Evolutionary conservation across 768 basidiomycete genomes (phyloP).

Genomic region (Tylopilus rubrobrunneus): DNA sequence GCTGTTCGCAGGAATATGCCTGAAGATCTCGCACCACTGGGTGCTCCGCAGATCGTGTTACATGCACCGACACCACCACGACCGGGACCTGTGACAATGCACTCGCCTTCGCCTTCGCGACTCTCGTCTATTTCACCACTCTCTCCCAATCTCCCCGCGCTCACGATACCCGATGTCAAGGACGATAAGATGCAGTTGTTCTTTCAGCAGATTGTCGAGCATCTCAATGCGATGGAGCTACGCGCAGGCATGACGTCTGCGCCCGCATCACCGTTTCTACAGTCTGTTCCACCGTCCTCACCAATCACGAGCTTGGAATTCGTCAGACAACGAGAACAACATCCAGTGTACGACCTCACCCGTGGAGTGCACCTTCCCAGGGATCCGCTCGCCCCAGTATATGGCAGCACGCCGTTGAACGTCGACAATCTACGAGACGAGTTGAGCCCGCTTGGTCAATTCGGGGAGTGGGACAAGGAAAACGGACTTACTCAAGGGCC

Average conservation of each 20-base stretch:
- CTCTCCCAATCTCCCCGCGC: constrained; percentile 39
- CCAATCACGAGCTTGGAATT: constrained; percentile 19
- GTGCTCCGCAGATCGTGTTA: constrained; percentile 24
- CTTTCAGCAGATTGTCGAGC: too few relatives aligned
- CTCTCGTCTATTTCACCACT: constrained; percentile 28
- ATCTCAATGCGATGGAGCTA: too few relatives aligned
- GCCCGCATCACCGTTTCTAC: constrained; percentile 19
- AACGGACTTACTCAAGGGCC: constrained; percentile 32
- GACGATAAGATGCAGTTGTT: constrained; percentile 79
- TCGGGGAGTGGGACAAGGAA: too few relatives aligned
- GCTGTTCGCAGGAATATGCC: constrained; percentile 24
- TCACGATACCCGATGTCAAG: constrained; percentile 64
- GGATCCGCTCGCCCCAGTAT: too few relatives aligned
- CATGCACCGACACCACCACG: constrained; percentile 27
- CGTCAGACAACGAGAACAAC: too few relatives aligned
- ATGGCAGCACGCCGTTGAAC: constrained; percentile 9
- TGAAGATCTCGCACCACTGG: constrained; percentile 13
- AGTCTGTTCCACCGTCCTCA: constrained; percentile 5
- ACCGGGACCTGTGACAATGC: constrained; percentile 11
- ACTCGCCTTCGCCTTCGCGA: constrained; percentile 24
- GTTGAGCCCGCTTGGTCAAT: not conserved
- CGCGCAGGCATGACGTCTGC: too few relatives aligned
- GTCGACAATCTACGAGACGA: constrained; percentile 1
- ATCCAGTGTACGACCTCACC: too few relatives aligned
- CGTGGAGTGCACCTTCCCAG: too few relatives aligned